Evolutionary conservation across 805 yeast genomes (phyloP), one percentile per base, ranked within the genome.

Genomic region (Candida nitratophila): DNA sequence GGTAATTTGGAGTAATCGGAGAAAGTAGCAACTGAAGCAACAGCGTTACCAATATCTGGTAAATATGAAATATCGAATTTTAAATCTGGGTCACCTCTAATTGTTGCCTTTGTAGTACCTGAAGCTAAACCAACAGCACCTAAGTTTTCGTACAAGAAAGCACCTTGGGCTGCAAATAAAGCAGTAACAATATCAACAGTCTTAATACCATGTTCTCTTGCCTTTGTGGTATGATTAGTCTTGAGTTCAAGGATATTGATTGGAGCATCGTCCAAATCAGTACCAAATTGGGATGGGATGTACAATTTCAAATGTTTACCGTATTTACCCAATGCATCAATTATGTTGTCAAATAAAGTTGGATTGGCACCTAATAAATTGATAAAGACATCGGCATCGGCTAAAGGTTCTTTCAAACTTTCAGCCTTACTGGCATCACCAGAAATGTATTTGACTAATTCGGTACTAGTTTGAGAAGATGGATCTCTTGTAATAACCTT

Each of bases 271-370:
- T 49, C 55, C 16, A 69, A 41, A 43, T 77, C 78, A 20, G 66
- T 52, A 35, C 86, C 88, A 51, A 74, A 81, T 52, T 79, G 84
- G 2, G 82, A 73, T 29, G 84, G 83, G 49, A 79, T 71, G 61
- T 69, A 79, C 30, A 77, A 54, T 54, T 73, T 71, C 41, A 78
- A 76, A 49, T 72, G 70, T 19, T 48, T 47, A 24, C 46, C 40
- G 41, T 65, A 67, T 27, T 54, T 59, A 10, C 57, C 55, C 3
- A 71, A 70, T 8, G 73, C 69, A 40, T 72, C 75, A 30, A 71
- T 46, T n/a, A 62, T 48, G 1, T 50, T 61, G 29, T 61, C 69
- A 4, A 32, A n/a, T 15, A 54, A 40, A 16, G 52, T 54, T 8
- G 72, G 67, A 26, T 50, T 50, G 12, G 58, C 46, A n/a, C 66